Evolutionary conservation across 148 eudicot genomes (phyloP).

Genomic region (Heliosperma pusillum): DNA sequence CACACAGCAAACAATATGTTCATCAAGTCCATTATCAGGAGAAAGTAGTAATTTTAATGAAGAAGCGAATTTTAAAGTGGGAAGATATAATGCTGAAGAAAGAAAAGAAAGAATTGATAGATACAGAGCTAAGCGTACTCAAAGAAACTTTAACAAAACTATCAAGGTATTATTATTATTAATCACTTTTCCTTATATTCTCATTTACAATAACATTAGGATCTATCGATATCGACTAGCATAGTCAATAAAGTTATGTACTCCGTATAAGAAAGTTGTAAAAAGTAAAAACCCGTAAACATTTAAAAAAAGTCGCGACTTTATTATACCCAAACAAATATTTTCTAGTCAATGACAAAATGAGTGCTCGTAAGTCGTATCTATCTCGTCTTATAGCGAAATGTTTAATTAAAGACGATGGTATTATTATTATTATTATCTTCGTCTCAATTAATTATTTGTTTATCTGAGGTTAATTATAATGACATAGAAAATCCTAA

Average conservation of each 20-base stretch:
- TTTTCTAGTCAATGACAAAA: neutral
- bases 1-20: constrained; percentile 14
- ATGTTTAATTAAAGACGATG: too few relatives aligned
- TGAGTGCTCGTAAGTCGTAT: neutral
- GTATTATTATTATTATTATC: too few relatives aligned
- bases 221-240: too few relatives aligned
- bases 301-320: neutral
- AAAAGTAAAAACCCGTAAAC: neutral
- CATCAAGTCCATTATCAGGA: constrained; percentile 48
- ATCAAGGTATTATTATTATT: constrained; percentile 55
- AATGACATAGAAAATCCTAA: too few relatives aligned
- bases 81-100: constrained; percentile 76
- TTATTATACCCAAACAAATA: neutral
- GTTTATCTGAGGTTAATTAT: too few relatives aligned
- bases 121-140: constrained; percentile 85
- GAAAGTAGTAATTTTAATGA: constrained; percentile 48
- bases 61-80: constrained; percentile 70
- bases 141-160: constrained; percentile 84
- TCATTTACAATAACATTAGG: too few relatives aligned
- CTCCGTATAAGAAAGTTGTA: too few relatives aligned
- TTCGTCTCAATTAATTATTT: too few relatives aligned
- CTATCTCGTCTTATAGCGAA: too few relatives aligned
- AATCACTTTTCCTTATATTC: too few relatives aligned
- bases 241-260: too few relatives aligned
- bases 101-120: constrained; percentile 78